Percentiles rank a stretch among this genome's conserved stretches.
Conservation (phyloP, 2,329 filamentous ascomycete species). For the Alternaria conjuncta region DNA sequence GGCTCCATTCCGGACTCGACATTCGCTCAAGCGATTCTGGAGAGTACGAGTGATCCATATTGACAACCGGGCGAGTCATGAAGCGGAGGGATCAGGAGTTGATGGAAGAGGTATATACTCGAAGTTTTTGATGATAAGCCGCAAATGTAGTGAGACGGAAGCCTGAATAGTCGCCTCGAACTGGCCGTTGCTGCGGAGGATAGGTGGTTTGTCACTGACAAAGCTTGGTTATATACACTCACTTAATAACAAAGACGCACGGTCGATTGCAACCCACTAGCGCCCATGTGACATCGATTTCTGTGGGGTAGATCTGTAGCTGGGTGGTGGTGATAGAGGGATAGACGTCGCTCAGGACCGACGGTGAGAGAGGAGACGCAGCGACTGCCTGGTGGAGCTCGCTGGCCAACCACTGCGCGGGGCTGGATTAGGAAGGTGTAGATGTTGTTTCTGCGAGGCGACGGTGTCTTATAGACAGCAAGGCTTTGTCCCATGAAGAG, state of each 20-base stretch:
- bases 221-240: not conserved
- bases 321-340: not conserved
- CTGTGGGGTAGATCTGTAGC: not conserved
- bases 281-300: not conserved
- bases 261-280: not conserved
- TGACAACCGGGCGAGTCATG: not conserved
- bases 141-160: not conserved
- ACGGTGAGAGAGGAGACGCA: not conserved
- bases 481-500: not conserved
- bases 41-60: not conserved
- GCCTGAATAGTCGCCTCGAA: fast-evolving
- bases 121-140: not conserved
- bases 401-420: not conserved
- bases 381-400: not conserved
- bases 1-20: not conserved
- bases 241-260: not conserved
- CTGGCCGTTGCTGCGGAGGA: not conserved
- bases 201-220: not conserved
- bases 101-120: not conserved
- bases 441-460: not conserved
- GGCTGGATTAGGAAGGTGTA: not conserved
- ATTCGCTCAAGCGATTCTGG: not conserved
- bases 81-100: not conserved
- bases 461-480: not conserved
- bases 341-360: not conserved